Evolutionary conservation across 306 rosid species (phyloP).

Genomic region (Begonia loranthoides): DNA sequence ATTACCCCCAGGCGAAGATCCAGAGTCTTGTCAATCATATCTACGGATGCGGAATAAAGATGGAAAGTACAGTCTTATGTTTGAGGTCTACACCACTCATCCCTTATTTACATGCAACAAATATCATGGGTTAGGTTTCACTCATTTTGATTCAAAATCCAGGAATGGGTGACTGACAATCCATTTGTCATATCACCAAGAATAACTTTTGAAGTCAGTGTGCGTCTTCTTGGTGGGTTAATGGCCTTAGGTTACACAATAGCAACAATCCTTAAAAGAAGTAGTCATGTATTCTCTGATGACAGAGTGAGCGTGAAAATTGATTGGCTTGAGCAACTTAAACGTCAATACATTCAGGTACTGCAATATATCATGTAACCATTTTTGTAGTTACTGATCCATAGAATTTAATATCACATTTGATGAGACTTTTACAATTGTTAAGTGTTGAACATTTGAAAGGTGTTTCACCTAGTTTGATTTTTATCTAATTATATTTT

Average conservation of each 20-base stretch:
- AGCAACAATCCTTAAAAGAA: conserved; percentile 87
- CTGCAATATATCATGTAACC: conserved; percentile 1
- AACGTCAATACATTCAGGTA: conserved; percentile 89
- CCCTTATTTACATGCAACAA: conserved; percentile 2
- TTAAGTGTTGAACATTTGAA: no score
- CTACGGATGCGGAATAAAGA: conserved; percentile 97
- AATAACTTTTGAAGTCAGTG: conserved; percentile 98
- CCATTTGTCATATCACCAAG: conserved; percentile 98
- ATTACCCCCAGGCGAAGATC: conserved; percentile 98
- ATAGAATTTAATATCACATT: background rate
- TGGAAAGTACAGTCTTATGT: conserved; percentile 98
- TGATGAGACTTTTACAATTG: background rate
- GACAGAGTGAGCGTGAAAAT: conserved; percentile 68
- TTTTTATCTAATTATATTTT: no score
- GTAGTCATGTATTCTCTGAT: conserved; percentile 72
- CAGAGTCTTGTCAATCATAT: conserved; percentile 96
- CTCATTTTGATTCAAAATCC: conserved; percentile 10
- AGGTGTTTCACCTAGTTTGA: no score
- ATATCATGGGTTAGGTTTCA: background rate
- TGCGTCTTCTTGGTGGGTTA: conserved; percentile 96
- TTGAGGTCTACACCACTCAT: conserved; percentile 59
- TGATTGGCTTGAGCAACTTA: conserved; percentile 94
- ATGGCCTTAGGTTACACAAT: conserved; percentile 99
- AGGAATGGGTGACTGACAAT: conserved; percentile 98
- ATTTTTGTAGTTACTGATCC: background rate